phyloP scores from a whole-genome alignment of 2,329 filamentous ascomycete genomes.

The Aspergillus sergii region DNA sequence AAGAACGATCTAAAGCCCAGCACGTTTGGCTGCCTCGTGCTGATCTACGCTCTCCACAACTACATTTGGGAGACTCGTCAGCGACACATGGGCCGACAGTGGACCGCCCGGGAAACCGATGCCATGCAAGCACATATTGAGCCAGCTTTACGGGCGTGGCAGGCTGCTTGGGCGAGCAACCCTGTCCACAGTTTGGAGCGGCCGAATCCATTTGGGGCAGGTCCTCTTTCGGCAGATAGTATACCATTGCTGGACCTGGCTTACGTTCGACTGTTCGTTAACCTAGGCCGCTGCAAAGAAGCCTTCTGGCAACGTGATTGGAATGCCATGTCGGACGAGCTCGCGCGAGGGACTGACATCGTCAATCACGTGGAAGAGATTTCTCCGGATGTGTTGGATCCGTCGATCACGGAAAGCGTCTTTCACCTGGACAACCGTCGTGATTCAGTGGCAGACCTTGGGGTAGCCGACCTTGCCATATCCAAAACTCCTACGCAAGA shows the following conservation, averaged over 20 bases:
- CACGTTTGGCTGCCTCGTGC: constrained; percentile 85
- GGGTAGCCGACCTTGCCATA: constrained; percentile 40
- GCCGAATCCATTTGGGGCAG: constrained; percentile 79
- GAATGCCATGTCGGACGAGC: constrained; percentile 85
- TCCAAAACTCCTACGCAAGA: constrained; percentile 40
- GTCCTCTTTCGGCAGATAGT: constrained; percentile 84
- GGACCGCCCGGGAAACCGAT: constrained; percentile 90
- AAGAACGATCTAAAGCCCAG: constrained; percentile 74
- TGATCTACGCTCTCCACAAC: constrained; percentile 95
- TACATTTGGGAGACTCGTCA: constrained; percentile 98
- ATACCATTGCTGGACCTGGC: constrained; percentile 90
- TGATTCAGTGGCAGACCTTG: constrained; percentile 40
- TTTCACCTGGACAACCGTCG: constrained; percentile 28
- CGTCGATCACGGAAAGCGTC: constrained; percentile 25
- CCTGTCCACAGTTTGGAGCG: constrained; percentile 81
- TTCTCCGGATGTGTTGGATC: constrained; percentile 33
- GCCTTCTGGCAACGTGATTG: constrained; percentile 94
- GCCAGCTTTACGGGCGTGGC: constrained; percentile 91
- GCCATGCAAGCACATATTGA: constrained; percentile 96
- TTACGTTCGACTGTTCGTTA: constrained; percentile 89
- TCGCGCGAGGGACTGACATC: constrained; percentile 76
- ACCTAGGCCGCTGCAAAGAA: constrained; percentile 88
- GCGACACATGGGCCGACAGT: constrained; percentile 81
- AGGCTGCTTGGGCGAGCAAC: constrained; percentile 86
- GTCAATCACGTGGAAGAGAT: constrained; percentile 66